Percentiles rank a stretch among this genome's conserved stretches.
Evolutionary conservation across 129 eudicot genomes (phyloP).

Genomic region (Logfia minima): DNA sequence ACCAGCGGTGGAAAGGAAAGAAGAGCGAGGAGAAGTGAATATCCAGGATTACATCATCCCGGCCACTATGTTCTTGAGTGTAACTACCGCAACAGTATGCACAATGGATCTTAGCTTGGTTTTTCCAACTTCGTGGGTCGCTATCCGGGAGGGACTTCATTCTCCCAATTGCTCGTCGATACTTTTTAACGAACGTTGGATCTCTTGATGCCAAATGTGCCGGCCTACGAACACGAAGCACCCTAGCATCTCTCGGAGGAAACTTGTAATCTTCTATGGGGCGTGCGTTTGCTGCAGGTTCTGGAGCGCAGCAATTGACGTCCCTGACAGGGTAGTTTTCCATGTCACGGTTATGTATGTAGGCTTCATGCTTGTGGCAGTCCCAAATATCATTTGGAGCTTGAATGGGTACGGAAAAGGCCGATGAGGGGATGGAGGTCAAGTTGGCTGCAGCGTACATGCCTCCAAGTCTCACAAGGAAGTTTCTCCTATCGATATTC

Average conservation of each 20-base stretch:
- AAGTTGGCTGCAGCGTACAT: conserved; percentile 1
- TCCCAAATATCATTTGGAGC: not conserved
- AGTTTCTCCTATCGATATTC: conserved; percentile 10
- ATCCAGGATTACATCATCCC: conserved; percentile 10
- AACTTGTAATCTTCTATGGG: not conserved
- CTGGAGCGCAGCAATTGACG: not conserved
- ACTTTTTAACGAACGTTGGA: not conserved
- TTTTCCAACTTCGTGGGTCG: conserved; percentile 41
- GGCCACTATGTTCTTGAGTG: conserved; percentile 29
- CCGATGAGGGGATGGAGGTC: not conserved
- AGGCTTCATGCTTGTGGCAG: not conserved
- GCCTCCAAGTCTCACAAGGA: conserved; percentile 16
- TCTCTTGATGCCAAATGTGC: not conserved
- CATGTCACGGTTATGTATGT: not conserved
- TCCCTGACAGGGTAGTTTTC: not conserved
- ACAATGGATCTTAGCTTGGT: conserved; percentile 48
- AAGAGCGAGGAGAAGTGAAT: conserved; percentile 51
- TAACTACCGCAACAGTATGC: conserved; percentile 43
- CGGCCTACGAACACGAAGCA: not conserved
- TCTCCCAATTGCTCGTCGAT: conserved; percentile 22
- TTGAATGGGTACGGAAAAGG: not conserved
- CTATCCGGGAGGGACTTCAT: conserved; percentile 42
- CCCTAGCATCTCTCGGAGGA: not conserved
- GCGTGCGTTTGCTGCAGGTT: not conserved
- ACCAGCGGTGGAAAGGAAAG: conserved; percentile 54